Evolutionary conservation across 371 early-diverging fungal species (phyloP), one percentile per base, ranked within the genome.

Genomic region (Saksenaea oblongispora): DNA sequence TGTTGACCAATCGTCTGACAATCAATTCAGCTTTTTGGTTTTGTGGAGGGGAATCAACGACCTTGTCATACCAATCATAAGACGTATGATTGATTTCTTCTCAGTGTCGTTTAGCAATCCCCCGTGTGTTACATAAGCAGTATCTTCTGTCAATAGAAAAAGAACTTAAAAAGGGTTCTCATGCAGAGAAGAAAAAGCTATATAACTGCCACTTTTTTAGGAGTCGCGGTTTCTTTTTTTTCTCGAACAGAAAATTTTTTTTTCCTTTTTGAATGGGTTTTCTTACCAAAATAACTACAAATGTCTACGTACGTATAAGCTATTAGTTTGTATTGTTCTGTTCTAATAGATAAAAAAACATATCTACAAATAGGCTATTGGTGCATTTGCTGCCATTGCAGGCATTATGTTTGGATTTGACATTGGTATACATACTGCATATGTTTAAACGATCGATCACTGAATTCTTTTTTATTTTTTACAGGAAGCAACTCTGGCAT

Each of bases 371-470:
- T 80, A 84, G 82, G 62, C 73, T 47, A 71, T 83, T 64, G 82
- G 84, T 59, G 74, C 66, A 1, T 85, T 85, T 72, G 81, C 84
- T 36, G 79, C 84, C 62, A 80, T 83, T 65, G 85, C 80, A 27
- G 86, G 86, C 62, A 83, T 86, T 66, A 78, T 84, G 76, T 86
- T 86, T 66, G 86, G 86, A 59, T 86, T 84, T 59, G 86, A 86
- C 68, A 86, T 86, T 64, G 83, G 83, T 54, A 79, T 79, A 17
- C 18, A 17, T 41, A n/a, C 10, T 10, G 4, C 14, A 14, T 1
- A 41, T 17, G 7, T 5, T n/a, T 13, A 41, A 14, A 13, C 8
- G 5, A 41, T 14, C 14, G 18, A 17, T n/a, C 7, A 41, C 42
- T 41, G 14, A 41, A 1, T 5, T 13, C 14, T 41, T 3, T n/a